Conservation (phyloP, 169 alveolate genomes). For the Eimeria brunetti region DNA sequence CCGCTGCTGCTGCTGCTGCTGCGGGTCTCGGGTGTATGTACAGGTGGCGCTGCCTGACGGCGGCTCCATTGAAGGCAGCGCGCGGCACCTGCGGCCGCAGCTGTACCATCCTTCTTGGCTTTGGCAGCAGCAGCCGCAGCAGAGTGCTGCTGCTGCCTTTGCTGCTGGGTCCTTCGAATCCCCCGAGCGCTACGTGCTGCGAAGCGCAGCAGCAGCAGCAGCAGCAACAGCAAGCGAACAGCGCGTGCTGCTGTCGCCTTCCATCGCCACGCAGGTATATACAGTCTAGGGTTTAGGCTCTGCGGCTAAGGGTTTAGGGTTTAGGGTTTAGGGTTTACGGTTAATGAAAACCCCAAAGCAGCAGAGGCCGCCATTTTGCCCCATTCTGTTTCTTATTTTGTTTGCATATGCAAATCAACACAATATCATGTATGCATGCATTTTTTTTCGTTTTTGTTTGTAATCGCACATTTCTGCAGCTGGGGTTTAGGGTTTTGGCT, state of each 20-base stretch:
- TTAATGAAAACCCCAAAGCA: too few species aligned
- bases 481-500: not conserved
- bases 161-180: constrained; percentile 62
- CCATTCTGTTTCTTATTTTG: too few species aligned
- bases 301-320: not conserved
- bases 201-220: constrained; percentile 50
- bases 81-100: constrained; percentile 33
- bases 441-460: not conserved
- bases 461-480: not conserved
- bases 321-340: not conserved
- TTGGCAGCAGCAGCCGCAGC: constrained; percentile 58
- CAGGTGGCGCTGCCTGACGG: constrained; percentile 76
- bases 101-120: constrained; percentile 77
- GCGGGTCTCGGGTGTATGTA: not conserved
- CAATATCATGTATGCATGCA: too few species aligned
- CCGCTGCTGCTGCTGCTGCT: constrained; percentile 12
- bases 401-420: too few species aligned
- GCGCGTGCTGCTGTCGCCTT: constrained; percentile 36
- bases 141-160: constrained; percentile 55
- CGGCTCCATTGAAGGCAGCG: constrained; percentile 73
- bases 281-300: not conserved
- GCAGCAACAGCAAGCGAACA: constrained; percentile 26
- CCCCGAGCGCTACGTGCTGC: constrained; percentile 61
- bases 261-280: constrained; percentile 35
- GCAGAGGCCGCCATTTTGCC: too few species aligned